Base-by-base conservation (phyloP, 2,329 filamentous ascomycete genomes). In the Mariannaea elegans region DNA sequence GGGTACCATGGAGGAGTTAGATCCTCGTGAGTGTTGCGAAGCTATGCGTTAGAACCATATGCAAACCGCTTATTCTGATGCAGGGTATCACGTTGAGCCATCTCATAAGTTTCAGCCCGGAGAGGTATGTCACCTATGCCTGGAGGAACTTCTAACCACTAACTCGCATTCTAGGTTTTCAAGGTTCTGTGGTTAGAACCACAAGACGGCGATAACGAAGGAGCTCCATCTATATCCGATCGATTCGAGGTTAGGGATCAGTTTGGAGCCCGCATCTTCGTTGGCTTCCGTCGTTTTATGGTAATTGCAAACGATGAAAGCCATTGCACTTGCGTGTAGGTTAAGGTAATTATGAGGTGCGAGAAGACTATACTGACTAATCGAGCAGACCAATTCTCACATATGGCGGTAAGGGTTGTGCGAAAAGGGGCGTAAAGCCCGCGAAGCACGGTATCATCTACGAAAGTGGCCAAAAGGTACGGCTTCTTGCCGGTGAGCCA, bases 251-350 rank as follows among this genome's bases (percentile, higher is more conserved):
- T 74, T 18, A 73, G 72, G 44, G 76, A 76, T 29, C 70, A 70
- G 29, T 73, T 73, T 44, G 71, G 73, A 14, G 75, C 75, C 8
- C 73, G 71, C 12, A 81, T 85, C 38, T 82, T 82, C 58, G 73
- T 81, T n/a, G 81, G 82, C 1, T 80, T 84, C 54, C 79, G 84
- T 4, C 81, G 84, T 3, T 87, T 87, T 53, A 81, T 87, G 36
- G 80, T 87, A 3, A 76, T 86, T 14, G 78, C 75, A 1, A 83
- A 80, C 46, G 80, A 83, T 23, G 75, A 78, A 16, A 84, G 84
- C 2, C 82, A 86, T 61, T 84, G 81, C 61, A 81, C 78, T 21
- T 86, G 84, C 75, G 81, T 87, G 84, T 87, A 78, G 77, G 82
- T 71, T 14, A 52, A n/a, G 18, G 7, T 2, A 13, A 42, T 55